Conservation (phyloP, 768 basidiomycete genomes). For the Suillus discolor region DNA sequence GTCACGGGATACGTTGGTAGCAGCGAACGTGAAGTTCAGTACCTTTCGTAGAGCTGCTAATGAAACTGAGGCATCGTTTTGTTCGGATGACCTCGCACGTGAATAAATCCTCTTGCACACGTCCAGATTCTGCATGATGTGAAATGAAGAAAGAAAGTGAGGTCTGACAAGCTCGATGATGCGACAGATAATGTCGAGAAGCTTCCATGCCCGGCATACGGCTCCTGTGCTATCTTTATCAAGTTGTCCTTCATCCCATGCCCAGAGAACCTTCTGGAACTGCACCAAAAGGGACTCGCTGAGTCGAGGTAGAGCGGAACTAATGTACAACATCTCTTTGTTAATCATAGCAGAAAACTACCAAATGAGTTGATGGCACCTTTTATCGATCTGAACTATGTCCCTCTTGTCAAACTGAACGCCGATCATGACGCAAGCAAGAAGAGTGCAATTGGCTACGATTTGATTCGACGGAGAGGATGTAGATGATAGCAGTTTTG, state of each 20-base stretch:
- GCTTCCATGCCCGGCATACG: background rate
- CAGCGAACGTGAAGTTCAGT: background rate
- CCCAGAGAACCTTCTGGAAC: background rate
- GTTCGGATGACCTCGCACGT: background rate
- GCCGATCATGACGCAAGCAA: background rate
- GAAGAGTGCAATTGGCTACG: background rate
- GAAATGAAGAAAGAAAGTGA: rapidly evolving
- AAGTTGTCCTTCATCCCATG: background rate
- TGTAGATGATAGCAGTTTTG: background rate
- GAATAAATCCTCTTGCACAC: background rate
- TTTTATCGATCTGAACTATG: background rate
- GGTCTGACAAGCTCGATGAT: background rate
- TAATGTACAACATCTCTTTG: background rate
- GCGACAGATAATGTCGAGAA: background rate
- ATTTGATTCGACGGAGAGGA: background rate
- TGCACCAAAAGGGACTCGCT: background rate
- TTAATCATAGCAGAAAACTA: background rate
- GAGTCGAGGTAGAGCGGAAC: background rate
- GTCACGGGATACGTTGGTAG: background rate
- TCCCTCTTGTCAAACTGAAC: background rate
- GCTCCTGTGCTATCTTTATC: background rate
- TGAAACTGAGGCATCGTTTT: background rate
- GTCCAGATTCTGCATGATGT: background rate
- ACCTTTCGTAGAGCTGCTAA: background rate
- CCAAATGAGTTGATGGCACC: background rate